Base-by-base conservation (phyloP, 306 rosid genomes). In the Pterocarpus macrocarpus region DNA sequence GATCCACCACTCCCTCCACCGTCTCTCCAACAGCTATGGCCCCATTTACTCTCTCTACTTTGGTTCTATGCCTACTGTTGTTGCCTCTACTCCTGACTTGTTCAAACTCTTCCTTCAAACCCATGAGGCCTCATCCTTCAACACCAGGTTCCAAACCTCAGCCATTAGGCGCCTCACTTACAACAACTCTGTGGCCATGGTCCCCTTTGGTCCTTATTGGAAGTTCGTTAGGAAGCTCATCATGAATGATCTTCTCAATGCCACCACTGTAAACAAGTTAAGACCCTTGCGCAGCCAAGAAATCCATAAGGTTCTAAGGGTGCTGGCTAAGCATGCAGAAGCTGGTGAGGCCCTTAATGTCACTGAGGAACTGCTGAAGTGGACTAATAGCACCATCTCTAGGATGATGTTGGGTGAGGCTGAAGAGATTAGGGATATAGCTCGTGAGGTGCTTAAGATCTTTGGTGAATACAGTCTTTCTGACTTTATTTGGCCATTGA, bases 171-270 rank as follows among this genome's bases (percentile, higher is more conserved):
- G 49, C 2, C 79, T 89, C 4, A 85, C 90, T 1, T 78, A 89
- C 12, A 58, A 83, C 7, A 74, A 80, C 30, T 81, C 89, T 0
- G 71, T 87, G 0, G 85, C 89, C 34, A 87, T 85, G 75, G 82
- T 78, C 15, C 90, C 92, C 52, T 75, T 75, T 3, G 89, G 81
- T 14, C 86, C 85, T 4, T 85, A 85, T 45, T 85, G 86, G 88
- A 87, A 83, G 69, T 87, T 87, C 69, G 75, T 85, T 2, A 71
- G 69, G 16, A 89, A 83, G 44, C 77, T 85, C 28, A 83, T 79
- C 78, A 72, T 67, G 81, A 81, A 71, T 10, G 82, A 87, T 70
- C 86, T 81, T 8, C 83, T 89, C 3, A 72, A 86, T 4, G 79
- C 72, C n/a, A 75, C 85, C 4, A 81, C 75, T 0, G 55, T 87